A percentile compares a stretch with the other conserved stretches of the same genome.
These are phyloP conservation scores for Phytophthora ohioensis DNA, from an alignment of 352 stramenopile genomes.

Conservation along the genomic window DNA sequence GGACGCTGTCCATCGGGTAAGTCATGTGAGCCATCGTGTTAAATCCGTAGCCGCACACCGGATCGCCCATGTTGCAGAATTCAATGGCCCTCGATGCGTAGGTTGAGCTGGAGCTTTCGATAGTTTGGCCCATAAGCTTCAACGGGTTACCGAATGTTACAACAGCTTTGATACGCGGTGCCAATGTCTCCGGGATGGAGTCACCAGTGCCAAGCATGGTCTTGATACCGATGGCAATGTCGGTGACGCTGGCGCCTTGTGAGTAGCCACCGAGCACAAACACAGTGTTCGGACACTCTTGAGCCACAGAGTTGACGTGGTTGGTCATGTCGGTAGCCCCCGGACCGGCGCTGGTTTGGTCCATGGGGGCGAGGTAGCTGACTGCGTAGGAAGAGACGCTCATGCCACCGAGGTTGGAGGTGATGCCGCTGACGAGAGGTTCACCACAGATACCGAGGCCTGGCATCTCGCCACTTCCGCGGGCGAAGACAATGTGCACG, in stretches of 20 bases:
- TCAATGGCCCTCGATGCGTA: constrained; percentile 45
- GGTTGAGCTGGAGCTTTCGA: constrained; percentile 31
- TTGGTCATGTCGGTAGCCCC: constrained; percentile 50
- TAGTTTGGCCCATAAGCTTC: constrained; percentile 38
- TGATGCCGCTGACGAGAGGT: constrained; percentile 42
- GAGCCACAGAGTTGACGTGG: constrained; percentile 33
- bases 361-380: constrained; percentile 34
- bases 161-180: constrained; percentile 41
- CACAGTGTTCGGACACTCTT: constrained; percentile 41
- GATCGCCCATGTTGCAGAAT: constrained; percentile 42
- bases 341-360: constrained; percentile 37
- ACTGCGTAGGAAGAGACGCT: constrained; percentile 48
- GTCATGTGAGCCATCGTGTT: constrained; percentile 43
- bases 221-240: constrained; percentile 43
- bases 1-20: constrained; percentile 42
- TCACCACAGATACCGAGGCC: constrained; percentile 43
- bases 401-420: constrained; percentile 38
- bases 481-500: constrained; percentile 45
- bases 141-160: constrained; percentile 52
- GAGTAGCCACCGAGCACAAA: constrained; percentile 48
- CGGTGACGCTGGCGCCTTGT: constrained; percentile 44
- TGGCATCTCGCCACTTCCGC: constrained; percentile 39
- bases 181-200: constrained; percentile 32
- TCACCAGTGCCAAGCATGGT: constrained; percentile 35
- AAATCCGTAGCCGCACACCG: constrained; percentile 42